Conservation (phyloP, 345 rosid genomes). For the Sonneratia alba region DNA sequence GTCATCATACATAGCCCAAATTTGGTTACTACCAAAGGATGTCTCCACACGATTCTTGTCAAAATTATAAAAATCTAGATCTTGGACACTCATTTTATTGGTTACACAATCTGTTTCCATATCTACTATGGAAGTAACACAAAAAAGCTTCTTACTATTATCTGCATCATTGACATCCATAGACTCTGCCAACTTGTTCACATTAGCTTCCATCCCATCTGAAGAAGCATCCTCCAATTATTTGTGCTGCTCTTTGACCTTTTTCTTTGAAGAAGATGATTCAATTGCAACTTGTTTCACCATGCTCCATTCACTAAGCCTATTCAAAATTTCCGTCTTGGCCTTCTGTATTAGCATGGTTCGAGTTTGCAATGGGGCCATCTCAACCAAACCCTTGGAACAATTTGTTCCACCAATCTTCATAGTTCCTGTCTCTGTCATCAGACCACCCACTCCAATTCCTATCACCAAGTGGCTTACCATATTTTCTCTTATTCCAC, state of each 20-base stretch:
- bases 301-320: conserved; percentile 17
- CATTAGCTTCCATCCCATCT: conserved; percentile 9
- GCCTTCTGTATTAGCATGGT: conserved; percentile 31
- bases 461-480: neutral
- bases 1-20: conserved; percentile 43
- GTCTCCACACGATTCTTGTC: conserved; percentile 31
- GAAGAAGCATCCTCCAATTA: conserved; percentile 10
- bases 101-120: conserved; percentile 10
- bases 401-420: conserved; percentile 13
- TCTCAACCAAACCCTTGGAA: conserved; percentile 7
- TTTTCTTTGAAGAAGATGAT: conserved; percentile 9
- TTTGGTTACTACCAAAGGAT: conserved; percentile 27
- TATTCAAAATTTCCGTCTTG: conserved; percentile 20
- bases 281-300: conserved; percentile 10
- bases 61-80: conserved; percentile 40
- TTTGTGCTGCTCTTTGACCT: conserved; percentile 9
- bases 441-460: neutral
- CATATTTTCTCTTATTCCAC: conserved; percentile 5
- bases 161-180: conserved; percentile 10
- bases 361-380: conserved; percentile 18
- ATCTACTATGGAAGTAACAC: conserved; percentile 11
- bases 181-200: conserved; percentile 6
- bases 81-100: conserved; percentile 22
- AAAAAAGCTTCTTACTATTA: conserved; percentile 9
- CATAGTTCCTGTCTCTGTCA: conserved; percentile 5